Conservation (phyloP, 257 asterid genomes). For the Cynanchum wilfordii region DNA sequence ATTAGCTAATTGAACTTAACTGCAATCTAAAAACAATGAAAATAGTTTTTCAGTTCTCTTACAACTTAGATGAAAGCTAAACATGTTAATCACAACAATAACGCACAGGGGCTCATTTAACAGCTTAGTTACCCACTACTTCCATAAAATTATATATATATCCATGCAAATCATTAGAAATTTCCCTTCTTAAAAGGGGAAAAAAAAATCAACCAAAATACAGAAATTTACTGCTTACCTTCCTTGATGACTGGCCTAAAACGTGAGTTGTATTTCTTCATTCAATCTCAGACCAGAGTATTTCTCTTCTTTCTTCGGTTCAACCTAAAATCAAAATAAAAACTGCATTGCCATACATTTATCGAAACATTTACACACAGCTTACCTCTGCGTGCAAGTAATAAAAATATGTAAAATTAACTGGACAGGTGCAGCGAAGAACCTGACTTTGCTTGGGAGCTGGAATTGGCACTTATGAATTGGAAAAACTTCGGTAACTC, state of each 20-base stretch:
- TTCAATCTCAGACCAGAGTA: conserved; percentile 59
- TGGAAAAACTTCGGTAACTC: conserved; percentile 18
- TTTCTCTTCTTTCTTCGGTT: conserved; percentile 42
- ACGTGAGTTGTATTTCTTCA: conserved; percentile 46
- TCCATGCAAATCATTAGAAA: not conserved
- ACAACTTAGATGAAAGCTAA: too few species aligned
- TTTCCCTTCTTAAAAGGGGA: not conserved
- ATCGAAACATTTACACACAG: not conserved
- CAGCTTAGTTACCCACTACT: not conserved
- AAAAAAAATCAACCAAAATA: not conserved
- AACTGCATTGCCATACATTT: not conserved
- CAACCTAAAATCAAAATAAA: conserved; percentile 29
- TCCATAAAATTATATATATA: not conserved
- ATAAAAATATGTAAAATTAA: conserved; percentile 21
- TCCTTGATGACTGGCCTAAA: conserved; percentile 69
- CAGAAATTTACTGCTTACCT: conserved; percentile 30
- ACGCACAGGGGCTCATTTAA: not conserved
- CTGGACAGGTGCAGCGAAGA: conserved; percentile 60
- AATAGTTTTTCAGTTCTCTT: not conserved
- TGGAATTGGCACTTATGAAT: conserved; percentile 24
- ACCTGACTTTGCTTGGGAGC: conserved; percentile 40
- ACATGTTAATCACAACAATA: not conserved
- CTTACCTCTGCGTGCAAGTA: not conserved
- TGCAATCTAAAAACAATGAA: not conserved
- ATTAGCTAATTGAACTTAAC: not conserved